phyloP scores from a whole-genome alignment of 164 flowering plant species.

The Magnolia kwangsiensis region DNA sequence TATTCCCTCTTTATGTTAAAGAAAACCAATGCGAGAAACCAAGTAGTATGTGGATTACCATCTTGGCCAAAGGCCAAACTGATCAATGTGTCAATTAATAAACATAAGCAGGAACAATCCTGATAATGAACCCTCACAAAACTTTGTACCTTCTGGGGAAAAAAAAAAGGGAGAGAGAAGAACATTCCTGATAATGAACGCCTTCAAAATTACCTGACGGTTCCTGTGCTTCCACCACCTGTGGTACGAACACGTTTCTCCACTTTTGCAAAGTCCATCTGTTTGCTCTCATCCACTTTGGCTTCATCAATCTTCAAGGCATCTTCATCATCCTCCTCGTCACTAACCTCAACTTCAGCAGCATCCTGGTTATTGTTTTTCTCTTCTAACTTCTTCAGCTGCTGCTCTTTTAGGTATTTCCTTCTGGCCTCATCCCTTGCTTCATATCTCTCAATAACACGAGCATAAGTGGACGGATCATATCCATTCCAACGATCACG shows the following conservation, averaged over 20 bases:
- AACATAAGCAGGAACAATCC: background rate
- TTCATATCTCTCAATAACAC: slow-evolving; percentile 67
- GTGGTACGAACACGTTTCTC: slow-evolving; percentile 99
- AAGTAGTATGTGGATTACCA: background rate
- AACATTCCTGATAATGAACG: background rate
- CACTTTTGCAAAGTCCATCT: slow-evolving; percentile 93
- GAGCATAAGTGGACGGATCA: slow-evolving; percentile 69
- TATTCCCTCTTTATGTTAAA: background rate
- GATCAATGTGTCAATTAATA: background rate
- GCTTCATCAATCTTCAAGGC: slow-evolving; percentile 77
- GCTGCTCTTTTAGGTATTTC: slow-evolving; percentile 66
- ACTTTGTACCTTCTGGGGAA: too few species aligned
- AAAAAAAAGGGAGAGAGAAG: too few species aligned
- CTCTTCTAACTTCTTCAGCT: slow-evolving; percentile 75
- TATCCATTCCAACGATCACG: slow-evolving; percentile 86
- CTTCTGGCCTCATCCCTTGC: slow-evolving; percentile 75
- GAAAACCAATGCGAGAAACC: background rate
- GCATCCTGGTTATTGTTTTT: slow-evolving; percentile 49
- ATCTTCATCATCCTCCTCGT: slow-evolving; percentile 81
- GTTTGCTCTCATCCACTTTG: slow-evolving; percentile 85
- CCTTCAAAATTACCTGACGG: slow-evolving; percentile 55
- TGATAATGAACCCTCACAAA: too few species aligned
- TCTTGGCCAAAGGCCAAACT: background rate
- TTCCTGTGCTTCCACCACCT: slow-evolving; percentile 98
- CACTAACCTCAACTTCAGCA: slow-evolving; percentile 47